phyloP scores from a whole-genome alignment of 441 rosid species.

The Omphalea diandra region DNA sequence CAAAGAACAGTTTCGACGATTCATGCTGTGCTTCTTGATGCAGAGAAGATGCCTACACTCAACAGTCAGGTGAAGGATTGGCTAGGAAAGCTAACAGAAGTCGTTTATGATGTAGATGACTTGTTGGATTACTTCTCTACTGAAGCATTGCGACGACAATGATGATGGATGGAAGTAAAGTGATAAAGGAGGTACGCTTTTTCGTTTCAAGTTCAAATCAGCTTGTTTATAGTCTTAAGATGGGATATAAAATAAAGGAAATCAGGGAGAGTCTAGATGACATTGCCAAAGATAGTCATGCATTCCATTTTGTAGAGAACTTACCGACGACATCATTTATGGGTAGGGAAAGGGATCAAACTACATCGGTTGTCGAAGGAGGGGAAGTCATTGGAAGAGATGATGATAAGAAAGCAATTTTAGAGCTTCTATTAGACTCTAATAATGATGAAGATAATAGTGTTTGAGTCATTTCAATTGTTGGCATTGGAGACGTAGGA shows the following conservation, averaged over 20 bases:
- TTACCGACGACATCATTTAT: too few relatives aligned
- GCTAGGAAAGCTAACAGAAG: too few relatives aligned
- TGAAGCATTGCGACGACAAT: neutral
- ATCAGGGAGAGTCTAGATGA: neutral
- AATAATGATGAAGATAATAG: neutral
- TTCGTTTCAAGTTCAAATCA: neutral
- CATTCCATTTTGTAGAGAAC: neutral
- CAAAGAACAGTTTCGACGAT: too few relatives aligned
- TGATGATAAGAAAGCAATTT: constrained; percentile 1
- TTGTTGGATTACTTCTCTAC: neutral
- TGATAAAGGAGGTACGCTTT: too few relatives aligned
- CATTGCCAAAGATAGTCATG: neutral
- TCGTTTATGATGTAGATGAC: neutral
- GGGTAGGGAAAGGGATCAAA: constrained; percentile 6
- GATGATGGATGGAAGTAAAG: neutral
- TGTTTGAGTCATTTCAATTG: constrained; percentile 16
- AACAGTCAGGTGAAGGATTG: too few relatives aligned
- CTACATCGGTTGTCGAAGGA: constrained; percentile 13
- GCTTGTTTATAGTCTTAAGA: too few relatives aligned
- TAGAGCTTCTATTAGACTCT: constrained; percentile 3
- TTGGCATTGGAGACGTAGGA: constrained; percentile 28
- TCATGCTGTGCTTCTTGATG: too few relatives aligned
- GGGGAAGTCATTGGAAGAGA: constrained; percentile 23
- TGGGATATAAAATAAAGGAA: neutral
- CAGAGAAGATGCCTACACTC: too few relatives aligned